phyloP scores from a whole-genome alignment of 257 asterid genomes.

The Pogostemon cablin region DNA sequence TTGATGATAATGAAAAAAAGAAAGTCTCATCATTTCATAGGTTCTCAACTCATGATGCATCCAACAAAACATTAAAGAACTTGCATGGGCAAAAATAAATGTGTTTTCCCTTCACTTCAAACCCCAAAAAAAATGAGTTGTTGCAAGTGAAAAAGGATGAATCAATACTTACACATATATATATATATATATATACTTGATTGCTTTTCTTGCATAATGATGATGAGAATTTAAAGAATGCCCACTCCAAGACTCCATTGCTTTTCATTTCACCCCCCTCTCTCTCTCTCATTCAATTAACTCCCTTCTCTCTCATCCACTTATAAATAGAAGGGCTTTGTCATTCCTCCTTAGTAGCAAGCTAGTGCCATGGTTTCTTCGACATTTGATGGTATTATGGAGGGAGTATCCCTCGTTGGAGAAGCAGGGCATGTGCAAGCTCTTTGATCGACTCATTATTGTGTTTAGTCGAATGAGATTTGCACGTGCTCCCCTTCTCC shows the following conservation, averaged over 20 bases:
- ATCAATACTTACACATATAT: conserved; percentile 14
- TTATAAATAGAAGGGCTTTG: conserved; percentile 39
- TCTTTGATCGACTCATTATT: conserved; percentile 5
- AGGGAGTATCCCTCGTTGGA: conserved; percentile 68
- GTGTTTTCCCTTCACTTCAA: conserved; percentile 32
- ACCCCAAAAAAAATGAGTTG: conserved; percentile 23
- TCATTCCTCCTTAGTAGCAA: not conserved
- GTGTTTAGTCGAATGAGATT: not conserved
- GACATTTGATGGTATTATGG: not conserved
- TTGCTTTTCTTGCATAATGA: conserved; percentile 40
- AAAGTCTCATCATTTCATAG: conserved; percentile 32
- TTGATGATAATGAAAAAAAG: not conserved
- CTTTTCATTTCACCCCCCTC: conserved; percentile 33
- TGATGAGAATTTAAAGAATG: conserved; percentile 47
- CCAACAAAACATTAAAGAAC: conserved; percentile 33
- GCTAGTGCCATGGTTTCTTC: not conserved
- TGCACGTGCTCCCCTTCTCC: conserved; percentile 96
- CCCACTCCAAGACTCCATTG: conserved; percentile 67
- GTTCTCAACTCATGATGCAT: conserved; percentile 31
- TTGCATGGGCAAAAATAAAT: conserved; percentile 47
- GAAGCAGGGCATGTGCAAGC: conserved; percentile 88
- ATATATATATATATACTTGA: conserved; percentile 28
- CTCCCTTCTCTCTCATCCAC: not conserved
- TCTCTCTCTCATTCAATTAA: conserved; percentile 10
- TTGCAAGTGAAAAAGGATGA: not conserved